Percentiles rank a stretch among this genome's conserved stretches.
Evolutionary conservation across 768 basidiomycete species (phyloP).

Genomic region (Russula emetica): DNA sequence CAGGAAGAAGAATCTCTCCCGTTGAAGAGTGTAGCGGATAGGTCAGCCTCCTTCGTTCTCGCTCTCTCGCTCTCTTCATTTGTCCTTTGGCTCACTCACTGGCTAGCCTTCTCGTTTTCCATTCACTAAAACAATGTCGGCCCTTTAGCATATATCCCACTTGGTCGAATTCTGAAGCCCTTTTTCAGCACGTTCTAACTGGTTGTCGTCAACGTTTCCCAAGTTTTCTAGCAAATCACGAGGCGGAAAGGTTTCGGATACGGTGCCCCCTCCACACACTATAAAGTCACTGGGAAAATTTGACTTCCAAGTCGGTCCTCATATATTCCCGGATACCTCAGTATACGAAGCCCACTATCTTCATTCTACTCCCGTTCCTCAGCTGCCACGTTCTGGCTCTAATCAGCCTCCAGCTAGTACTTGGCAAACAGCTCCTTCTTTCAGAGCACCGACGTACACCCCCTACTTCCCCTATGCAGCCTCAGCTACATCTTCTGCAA

Average conservation of each 20-base stretch:
- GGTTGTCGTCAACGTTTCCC: conserved; percentile 60
- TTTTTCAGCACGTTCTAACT: conserved; percentile 60
- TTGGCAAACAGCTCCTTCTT: conserved; percentile 21
- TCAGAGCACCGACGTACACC: conserved; percentile 19
- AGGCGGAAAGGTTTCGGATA: conserved; percentile 51
- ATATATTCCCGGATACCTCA: conserved; percentile 60
- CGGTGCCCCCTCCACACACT: conserved; percentile 59
- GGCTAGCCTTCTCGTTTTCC: conserved; percentile 54
- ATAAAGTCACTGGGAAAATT: conserved; percentile 63
- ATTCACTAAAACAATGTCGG: conserved; percentile 69
- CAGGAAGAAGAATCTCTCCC: conserved; percentile 34
- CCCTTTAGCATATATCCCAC: conserved; percentile 9
- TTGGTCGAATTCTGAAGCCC: conserved; percentile 22
- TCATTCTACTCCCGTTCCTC: conserved; percentile 32
- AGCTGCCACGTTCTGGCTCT: conserved; percentile 28
- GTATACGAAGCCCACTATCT: conserved; percentile 75
- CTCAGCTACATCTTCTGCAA: background rate
- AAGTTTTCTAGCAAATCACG: conserved; percentile 67
- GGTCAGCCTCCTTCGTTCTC: conserved; percentile 39
- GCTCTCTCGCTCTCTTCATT: background rate
- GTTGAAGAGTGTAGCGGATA: conserved; percentile 52
- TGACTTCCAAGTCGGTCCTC: conserved; percentile 71
- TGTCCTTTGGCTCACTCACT: conserved; percentile 8
- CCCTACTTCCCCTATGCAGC: conserved; percentile 7
- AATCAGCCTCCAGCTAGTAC: conserved; percentile 30